Base-by-base conservation (phyloP, 176 grass and related monocot species). In the Zoysia pacifica region DNA sequence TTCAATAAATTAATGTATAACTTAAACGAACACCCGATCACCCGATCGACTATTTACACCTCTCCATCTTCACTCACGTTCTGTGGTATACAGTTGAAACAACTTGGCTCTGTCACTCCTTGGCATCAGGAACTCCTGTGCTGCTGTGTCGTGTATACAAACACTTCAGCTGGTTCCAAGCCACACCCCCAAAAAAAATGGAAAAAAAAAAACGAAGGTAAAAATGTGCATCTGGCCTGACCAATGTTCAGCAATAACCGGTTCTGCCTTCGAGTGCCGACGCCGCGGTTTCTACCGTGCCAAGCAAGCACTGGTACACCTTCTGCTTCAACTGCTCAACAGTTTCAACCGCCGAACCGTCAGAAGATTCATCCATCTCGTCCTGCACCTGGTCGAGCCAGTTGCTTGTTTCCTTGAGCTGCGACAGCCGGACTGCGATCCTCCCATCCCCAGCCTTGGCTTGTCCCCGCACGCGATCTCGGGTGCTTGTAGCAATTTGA, bases 311-410 rank as follows among this genome's bases (percentile, higher is more conserved):
- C 9, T 71, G 82, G 55, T 99, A 99, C 42, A 94, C 82, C 69
- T 96, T 95, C 77, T 96, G 97, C 89, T 93, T 99, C 81, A 99
- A 87, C 9, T 72, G 84, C 71, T 96, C 90, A 35, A 99, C 82
- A 18, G 86, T 91, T 72, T 89, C 88, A 5, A 55, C 64, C 28
- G 28, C 28, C 71, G 92, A 85, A 50, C 75, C 86, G 28, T 91
- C 86, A 0, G 77, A n/a, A 7, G 84, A 72, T n/a, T 58, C 78
- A 13, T 49, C 90, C 12, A 2, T 84, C 50, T 83, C 90, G 58
- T 43, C 73, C 19, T 81, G 77, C 42, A 96, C 60, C 70, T 96
- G 93, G 59, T 99, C 97, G 18, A 99, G 81, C 97, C 97, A 99
- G 58, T 86, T 73, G 56, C 91, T 99, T 38, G 93, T 92, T 19